Evolutionary conservation across 352 stramenopile genomes (phyloP).

Genomic region (Globisporangium uncinulatum): DNA sequence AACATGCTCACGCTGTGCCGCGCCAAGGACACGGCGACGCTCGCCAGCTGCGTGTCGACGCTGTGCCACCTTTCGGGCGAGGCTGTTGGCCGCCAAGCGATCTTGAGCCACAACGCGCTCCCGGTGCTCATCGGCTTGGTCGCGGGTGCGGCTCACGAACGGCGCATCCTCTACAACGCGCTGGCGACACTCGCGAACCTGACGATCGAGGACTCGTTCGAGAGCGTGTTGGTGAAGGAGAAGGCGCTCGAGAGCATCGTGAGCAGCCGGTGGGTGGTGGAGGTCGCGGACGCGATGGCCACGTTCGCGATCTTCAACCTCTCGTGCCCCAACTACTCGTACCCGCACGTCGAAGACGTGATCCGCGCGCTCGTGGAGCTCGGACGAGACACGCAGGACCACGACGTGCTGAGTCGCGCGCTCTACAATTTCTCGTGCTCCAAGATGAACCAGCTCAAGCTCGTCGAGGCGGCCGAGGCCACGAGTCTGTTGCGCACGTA

Average conservation of each 20-base stretch:
- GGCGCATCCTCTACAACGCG: conserved; percentile 11
- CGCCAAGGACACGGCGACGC: conserved; percentile 49
- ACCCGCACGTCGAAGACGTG: conserved; percentile 60
- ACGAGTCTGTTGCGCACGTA: conserved; percentile 31
- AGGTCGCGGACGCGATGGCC: conserved; percentile 30
- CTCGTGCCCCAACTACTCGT: conserved; percentile 57
- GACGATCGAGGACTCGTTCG: conserved; percentile 65
- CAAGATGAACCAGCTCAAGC: conserved; percentile 54
- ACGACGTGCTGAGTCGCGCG: conserved; percentile 40
- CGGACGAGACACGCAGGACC: conserved; percentile 31
- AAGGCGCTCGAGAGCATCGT: conserved; percentile 61
- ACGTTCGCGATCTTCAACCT: conserved; percentile 65
- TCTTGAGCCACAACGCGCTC: conserved; percentile 50
- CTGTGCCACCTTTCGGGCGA: conserved; percentile 49
- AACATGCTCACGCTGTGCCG: conserved; percentile 54
- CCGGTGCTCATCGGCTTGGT: conserved; percentile 29
- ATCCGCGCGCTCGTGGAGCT: conserved; percentile 54
- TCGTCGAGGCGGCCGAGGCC: conserved; percentile 47
- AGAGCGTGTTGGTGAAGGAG: conserved; percentile 65
- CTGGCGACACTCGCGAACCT: conserved; percentile 54
- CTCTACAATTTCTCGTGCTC: conserved; percentile 68
- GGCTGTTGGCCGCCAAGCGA: conserved; percentile 35
- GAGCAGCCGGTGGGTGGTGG: conserved; percentile 36
- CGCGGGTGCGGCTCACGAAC: conserved; percentile 5
- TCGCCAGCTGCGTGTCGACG: conserved; percentile 47